Base-by-base conservation (phyloP, 306 rosid species). In the Delonix regia region DNA sequence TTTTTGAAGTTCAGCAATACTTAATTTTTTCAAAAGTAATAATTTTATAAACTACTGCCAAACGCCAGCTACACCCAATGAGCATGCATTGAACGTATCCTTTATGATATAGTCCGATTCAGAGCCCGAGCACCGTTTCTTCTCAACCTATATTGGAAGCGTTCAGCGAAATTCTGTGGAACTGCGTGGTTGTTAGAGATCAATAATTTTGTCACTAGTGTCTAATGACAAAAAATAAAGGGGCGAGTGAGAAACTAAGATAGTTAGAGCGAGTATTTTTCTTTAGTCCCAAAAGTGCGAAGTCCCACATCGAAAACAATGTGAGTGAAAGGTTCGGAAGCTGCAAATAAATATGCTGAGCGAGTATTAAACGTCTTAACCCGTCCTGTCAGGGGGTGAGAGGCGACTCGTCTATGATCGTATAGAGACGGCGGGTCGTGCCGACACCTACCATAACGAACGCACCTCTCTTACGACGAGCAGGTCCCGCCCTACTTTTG, bases 311-410 rank as follows among this genome's bases (percentile, higher is more conserved):
- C 73, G 87, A 8, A 0, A 4, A 27, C 0, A 0, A 5, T 0
- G 0, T 0, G 5, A 30, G 56, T 0, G 7, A 1, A 25, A 45
- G 57, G 4, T 22, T 3, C 2, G 9, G 30, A 11, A 67, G 57
- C 4, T 11, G 45, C 3, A 0, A 66, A 81, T 84, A 87, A 81
- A 81, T 45, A 22, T 0, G 8, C 9, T 0, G 0, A 0, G 0
- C 0, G 0, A 0, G 0, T 34, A 2, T 2, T 6, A 34, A 0
- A 0, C 0, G 4, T 1, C 0, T 0, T 2, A 73, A 75, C 86
- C 89, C 74, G 89, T 87, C 88, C 92, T 90, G 97, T 88, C 94
- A 91, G 97, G 93, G 90, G 89, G 84, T 89, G 90, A 78, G 51
- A 67, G 89, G 86, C 82, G 89, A 89, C 90, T 61, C 59, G 90